Base-by-base conservation (phyloP, 345 rosid genomes). In the Sonneratia alba region DNA sequence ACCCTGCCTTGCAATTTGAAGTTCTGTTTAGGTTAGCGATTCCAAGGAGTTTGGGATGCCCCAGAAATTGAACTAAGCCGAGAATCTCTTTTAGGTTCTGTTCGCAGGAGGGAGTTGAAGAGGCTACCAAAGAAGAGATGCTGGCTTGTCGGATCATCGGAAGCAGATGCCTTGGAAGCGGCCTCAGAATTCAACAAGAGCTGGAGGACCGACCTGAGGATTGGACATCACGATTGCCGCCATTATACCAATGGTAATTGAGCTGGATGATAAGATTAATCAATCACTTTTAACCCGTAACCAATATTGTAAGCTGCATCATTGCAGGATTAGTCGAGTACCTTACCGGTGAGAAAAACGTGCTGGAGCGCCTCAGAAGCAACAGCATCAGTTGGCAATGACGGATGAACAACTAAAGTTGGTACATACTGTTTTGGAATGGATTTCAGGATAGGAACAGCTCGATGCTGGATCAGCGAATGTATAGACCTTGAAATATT, bases 221-320 rank as follows among this genome's bases (percentile, higher is more conserved):
- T 93, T 67, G 97, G 97, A 6, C 51, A 9, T 43, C 96, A 88
- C 72, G 97, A 93, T 57, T 93, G 98, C 64, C 87, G 92, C 24
- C 79, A 87, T 47, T 93, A 87, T 74, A 84, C 96, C 2, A 86
- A 88, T 24, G 96, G 98, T 93, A 80, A 72, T 32, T 18, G 49
- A 3, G 9, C 61, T n/a, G 14, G 63, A 49, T 1, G 15, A 32
- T 69, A 7, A 3, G 59, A 13, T 11, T 14, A 14, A 34, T 21
- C 55, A 1, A 8, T 3, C 43, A 0, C 12, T 0, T 38, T 22
- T 3, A n/a, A 32, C 36, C 4, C 21, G 22, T 37, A 38, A 27
- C 19, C 59, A 56, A 47, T 62, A 68, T 53, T 56, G 15, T 51
- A 10, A 2, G 21, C 68, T 51, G 49, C 36, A 36, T 49, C 32